These are phyloP conservation scores for Alectoria sarmentosa DNA, from an alignment of 495 filamentous ascomycete genomes.

Conservation along the genomic window DNA sequence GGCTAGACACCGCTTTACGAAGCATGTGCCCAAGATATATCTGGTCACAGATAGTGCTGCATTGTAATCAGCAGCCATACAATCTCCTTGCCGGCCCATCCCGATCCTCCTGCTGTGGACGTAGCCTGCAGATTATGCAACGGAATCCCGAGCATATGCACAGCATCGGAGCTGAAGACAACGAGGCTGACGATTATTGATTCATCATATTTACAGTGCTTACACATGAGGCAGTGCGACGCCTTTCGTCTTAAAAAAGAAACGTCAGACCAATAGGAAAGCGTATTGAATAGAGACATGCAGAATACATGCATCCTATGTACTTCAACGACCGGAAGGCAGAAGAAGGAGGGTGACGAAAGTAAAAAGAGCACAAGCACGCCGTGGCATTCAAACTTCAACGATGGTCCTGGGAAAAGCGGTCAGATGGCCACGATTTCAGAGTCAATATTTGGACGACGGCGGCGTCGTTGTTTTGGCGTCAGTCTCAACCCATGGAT, in stretches of 20 bases:
- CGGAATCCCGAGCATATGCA: constrained; percentile 10
- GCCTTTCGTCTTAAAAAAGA: neutral
- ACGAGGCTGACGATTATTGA: neutral
- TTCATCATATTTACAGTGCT: constrained; percentile 6
- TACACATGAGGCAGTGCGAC: neutral
- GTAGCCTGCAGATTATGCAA: neutral
- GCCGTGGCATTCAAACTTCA: neutral
- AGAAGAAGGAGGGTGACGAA: neutral
- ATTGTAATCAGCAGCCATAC: constrained; percentile 3
- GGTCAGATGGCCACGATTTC: neutral
- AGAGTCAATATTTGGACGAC: neutral
- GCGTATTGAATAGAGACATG: neutral
- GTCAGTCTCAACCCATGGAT: neutral
- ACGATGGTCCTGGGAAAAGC: neutral
- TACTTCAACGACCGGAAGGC: constrained; percentile 1
- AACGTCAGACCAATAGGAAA: neutral
- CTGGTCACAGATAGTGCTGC: neutral
- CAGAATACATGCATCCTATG: neutral
- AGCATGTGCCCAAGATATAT: neutral
- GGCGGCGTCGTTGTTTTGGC: neutral
- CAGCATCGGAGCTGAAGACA: constrained; percentile 15
- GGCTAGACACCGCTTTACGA: neutral
- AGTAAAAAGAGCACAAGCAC: neutral
- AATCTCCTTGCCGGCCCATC: neutral
- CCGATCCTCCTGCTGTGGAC: neutral